Percentiles rank a stretch among this genome's conserved stretches.
Evolutionary conservation across 2,329 filamentous ascomycete genomes (phyloP).

Genomic region (Fusarium foetens): DNA sequence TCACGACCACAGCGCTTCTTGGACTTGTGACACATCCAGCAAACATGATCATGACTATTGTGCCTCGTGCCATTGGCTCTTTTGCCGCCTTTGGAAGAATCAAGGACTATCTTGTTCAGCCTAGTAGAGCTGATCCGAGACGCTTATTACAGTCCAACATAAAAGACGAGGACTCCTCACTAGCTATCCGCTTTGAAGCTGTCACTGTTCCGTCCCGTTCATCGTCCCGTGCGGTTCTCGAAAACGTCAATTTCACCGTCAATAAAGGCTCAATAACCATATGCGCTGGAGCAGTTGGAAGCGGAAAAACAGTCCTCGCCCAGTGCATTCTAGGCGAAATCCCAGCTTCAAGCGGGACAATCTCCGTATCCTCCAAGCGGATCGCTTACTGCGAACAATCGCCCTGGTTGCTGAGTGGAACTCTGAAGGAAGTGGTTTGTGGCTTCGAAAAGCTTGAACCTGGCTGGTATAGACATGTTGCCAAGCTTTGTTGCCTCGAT

Average conservation of each 20-base stretch:
- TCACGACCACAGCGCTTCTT: not conserved
- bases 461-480: not conserved
- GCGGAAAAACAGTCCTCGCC: not conserved
- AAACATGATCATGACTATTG: not conserved
- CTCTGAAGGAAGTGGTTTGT: not conserved
- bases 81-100: not conserved
- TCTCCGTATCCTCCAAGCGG: not conserved
- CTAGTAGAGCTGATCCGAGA: not conserved
- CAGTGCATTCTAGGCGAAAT: not conserved
- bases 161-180: accelerated
- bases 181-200: not conserved
- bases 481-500: not conserved
- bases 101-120: not conserved
- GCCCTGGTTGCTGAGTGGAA: not conserved
- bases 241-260: accelerated
- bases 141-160: accelerated
- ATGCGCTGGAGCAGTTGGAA: not conserved
- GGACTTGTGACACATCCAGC: not conserved
- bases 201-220: not conserved
- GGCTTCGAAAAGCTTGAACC: not conserved
- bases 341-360: not conserved
- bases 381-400: not conserved
- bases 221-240: not conserved
- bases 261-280: not conserved
- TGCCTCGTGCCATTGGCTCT: not conserved